phyloP scores from a whole-genome alignment of 345 rosid genomes.

The Lepidium aucheri region DNA sequence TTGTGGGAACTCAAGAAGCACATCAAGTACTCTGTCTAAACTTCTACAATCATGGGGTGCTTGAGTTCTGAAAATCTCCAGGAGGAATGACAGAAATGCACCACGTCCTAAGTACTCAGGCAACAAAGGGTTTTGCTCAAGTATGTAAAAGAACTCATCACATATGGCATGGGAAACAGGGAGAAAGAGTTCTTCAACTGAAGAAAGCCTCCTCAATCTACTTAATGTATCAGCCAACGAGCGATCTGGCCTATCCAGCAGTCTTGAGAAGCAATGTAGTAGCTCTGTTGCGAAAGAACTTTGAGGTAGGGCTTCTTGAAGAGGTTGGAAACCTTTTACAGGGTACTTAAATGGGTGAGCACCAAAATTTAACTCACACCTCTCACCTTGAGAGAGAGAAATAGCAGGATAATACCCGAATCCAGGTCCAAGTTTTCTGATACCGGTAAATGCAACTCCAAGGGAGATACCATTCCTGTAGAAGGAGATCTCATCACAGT shows the following conservation, averaged over 20 bases:
- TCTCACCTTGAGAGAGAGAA: constrained; percentile 90
- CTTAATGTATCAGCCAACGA: constrained; percentile 56
- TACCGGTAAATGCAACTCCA: constrained; percentile 70
- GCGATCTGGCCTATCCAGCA: constrained; percentile 54
- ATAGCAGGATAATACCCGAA: constrained; percentile 86
- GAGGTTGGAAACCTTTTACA: constrained; percentile 54
- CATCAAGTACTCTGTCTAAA: constrained; percentile 63
- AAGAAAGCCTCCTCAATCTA: constrained; percentile 73
- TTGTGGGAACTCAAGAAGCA: constrained; percentile 53
- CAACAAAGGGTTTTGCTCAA: constrained; percentile 49
- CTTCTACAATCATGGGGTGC: constrained; percentile 68
- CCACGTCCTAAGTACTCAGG: constrained; percentile 73
- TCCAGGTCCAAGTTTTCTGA: constrained; percentile 74
- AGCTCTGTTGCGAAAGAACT: constrained; percentile 40
- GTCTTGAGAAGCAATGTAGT: constrained; percentile 66
- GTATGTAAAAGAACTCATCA: constrained; percentile 51
- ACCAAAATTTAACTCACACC: constrained; percentile 84
- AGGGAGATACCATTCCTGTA: constrained; percentile 77
- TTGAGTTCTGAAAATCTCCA: constrained; percentile 60
- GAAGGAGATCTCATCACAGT: constrained; percentile 62
- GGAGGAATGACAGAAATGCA: constrained; percentile 64
- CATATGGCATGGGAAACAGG: constrained; percentile 72
- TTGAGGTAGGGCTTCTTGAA: constrained; percentile 52
- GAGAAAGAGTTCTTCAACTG: constrained; percentile 57
- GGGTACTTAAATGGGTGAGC: constrained; percentile 74